Percentiles rank a stretch among this genome's conserved stretches.
Conservation (phyloP, 2,329 filamentous ascomycete genomes). For the Fusarium sp. region DNA sequence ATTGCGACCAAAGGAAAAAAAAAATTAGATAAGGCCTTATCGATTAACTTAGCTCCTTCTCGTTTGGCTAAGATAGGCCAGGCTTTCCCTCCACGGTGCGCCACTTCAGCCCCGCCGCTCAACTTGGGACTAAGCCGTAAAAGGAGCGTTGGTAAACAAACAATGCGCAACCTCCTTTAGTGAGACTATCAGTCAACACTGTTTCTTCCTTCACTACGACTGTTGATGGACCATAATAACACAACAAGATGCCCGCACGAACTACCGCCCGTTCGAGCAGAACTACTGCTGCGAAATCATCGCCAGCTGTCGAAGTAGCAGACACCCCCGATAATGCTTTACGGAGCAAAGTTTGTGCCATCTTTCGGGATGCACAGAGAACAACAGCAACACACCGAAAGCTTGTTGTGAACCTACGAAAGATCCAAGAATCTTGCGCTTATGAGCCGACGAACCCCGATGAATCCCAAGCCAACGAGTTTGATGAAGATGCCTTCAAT, state of each 20-base stretch:
- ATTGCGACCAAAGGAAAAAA: constrained; percentile 33
- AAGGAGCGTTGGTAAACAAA: constrained; percentile 52
- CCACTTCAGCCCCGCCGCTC: constrained; percentile 18
- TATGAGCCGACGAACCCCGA: constrained; percentile 70
- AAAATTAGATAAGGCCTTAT: constrained; percentile 34
- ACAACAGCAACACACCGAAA: constrained; percentile 93
- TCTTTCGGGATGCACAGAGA: constrained; percentile 86
- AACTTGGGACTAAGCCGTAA: constrained; percentile 47
- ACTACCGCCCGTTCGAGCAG: constrained; percentile 62
- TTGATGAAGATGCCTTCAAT: constrained; percentile 90
- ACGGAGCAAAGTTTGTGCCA: constrained; percentile 77
- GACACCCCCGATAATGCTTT: constrained; percentile 79
- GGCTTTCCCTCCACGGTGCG: constrained; percentile 1
- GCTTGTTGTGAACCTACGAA: constrained; percentile 86
- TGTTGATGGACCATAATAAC: constrained; percentile 18
- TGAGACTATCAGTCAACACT: constrained; percentile 22
- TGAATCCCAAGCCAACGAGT: constrained; percentile 71
- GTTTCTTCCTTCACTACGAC: constrained; percentile 7
- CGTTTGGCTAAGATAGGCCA: not conserved
- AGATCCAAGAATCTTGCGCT: constrained; percentile 88
- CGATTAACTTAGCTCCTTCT: constrained; percentile 9
- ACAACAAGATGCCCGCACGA: constrained; percentile 63
- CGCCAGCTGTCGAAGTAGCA: constrained; percentile 76
- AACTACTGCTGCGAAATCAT: constrained; percentile 61
- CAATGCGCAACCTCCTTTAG: constrained; percentile 40